Conservation (phyloP, 371 early-diverging fungal genomes). For the Mucor indicus region DNA sequence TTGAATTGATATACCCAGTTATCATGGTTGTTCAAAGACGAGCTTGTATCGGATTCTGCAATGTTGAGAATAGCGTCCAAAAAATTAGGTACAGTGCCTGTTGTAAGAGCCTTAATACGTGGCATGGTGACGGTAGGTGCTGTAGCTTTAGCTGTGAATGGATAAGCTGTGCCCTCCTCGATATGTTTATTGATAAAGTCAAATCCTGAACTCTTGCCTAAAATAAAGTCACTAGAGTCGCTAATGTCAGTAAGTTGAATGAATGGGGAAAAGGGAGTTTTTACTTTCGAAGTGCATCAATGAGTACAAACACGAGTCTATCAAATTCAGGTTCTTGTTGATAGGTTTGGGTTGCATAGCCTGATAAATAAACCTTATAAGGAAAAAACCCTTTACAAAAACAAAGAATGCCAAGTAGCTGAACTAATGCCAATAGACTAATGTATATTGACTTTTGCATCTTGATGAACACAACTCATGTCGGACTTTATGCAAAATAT, state of each 20-base stretch:
- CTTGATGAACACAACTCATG: slow-evolving; percentile 5
- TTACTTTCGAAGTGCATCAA: slow-evolving; percentile 77
- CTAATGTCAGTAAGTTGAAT: background rate
- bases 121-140: slow-evolving; percentile 96
- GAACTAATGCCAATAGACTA: slow-evolving; percentile 33
- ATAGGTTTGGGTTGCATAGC: slow-evolving; percentile 47
- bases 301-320: slow-evolving; percentile 72
- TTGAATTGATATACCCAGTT: slow-evolving; percentile 73
- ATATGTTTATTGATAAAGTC: background rate
- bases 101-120: slow-evolving; percentile 91
- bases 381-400: slow-evolving; percentile 81
- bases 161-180: slow-evolving; percentile 31
- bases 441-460: slow-evolving; percentile 5
- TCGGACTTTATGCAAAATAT: too few relatives aligned
- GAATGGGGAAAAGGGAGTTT: background rate
- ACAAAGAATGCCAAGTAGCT: slow-evolving; percentile 60
- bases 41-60: slow-evolving; percentile 79
- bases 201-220: background rate
- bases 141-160: slow-evolving; percentile 71
- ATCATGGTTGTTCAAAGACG: slow-evolving; percentile 64
- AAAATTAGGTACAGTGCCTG: slow-evolving; percentile 76
- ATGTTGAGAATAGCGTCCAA: slow-evolving; percentile 82
- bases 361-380: slow-evolving; percentile 65
- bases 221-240: background rate
- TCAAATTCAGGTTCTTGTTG: slow-evolving; percentile 54